Base-by-base conservation (phyloP, 2,329 filamentous ascomycete genomes). In the Aspergillus sp. region DNA sequence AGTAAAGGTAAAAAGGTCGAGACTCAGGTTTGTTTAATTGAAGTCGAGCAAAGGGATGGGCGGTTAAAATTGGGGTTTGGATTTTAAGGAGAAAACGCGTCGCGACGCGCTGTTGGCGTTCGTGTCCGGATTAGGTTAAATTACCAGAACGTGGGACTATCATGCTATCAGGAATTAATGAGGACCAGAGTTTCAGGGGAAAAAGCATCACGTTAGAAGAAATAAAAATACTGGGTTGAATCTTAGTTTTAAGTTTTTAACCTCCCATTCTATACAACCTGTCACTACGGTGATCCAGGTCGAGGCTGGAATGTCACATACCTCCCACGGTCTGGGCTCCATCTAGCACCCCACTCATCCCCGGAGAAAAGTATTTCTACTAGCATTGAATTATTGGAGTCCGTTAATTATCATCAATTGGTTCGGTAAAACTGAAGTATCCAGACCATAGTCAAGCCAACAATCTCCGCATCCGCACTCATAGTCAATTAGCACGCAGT, bases 81-180 rank as follows among this genome's bases (percentile, higher is more conserved):
- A 37, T 37, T 53, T 39, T 31, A 49, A 23, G 27, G 44, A 52
- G 51, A 51, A 52, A 56, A 55, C 60, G 62, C 60, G 66, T 52
- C 62, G 62, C 59, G 66, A 52, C 56, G 46, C 35, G 62, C 53
- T 45, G 59, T 60, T 57, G 61, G 57, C 62, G 53, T 51, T 55
- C 14, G 19, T 49, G 44, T 52, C 57, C 52, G 55, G 41, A 55
- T 63, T 50, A 6, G 57, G 61, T 60, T 60, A 62, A 58, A 64
- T 61, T 62, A 56, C 47, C 31, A 39, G 17, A 19, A 19, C 27
- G 12, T n/a, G 35, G 35, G 9, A 3, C 8, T 15, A 9, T 31
- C 23, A 17, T n/a, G 9, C 7, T 15, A 43, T 43, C 37, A 2
- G 11, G n/a, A 27, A 46, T n/a, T 12, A 21, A 9, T 17, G 23